Evolutionary conservation across 371 early-diverging fungal species (phyloP), one percentile per base, ranked within the genome.

Genomic region (Rhizopus stolonifer): DNA sequence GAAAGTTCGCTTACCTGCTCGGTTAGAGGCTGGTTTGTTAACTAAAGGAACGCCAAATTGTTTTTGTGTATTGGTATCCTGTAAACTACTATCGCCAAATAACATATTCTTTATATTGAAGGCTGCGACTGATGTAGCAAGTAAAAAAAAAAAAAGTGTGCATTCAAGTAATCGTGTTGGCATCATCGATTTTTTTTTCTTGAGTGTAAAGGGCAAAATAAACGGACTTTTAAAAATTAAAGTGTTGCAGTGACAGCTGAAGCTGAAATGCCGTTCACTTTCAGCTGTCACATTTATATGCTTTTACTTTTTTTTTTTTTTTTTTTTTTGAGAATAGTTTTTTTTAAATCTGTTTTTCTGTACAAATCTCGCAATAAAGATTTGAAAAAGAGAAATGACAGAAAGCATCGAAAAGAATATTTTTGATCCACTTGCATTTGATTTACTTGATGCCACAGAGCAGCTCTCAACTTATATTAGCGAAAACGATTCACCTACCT

Each of bases 361-460:
- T 9, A 6, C 6, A 11, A 29, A 29, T 29, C 29, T 29, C 11
- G 29, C 29, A 9, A 9, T n/a, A n/a, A n/a, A 29, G 29, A 29
- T 29, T 36, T 36, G 42, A 13, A 49, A 42, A n/a, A 26, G 38
- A 11, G 42, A 48, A 36, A 49, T 49, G 32, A 23, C 38, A 3
- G 26, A 46, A 53, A n/a, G 34, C 13, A 29, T 44, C 9, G 54
- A 46, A 36, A 25, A 32, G n/a, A 49, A 38, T 45, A 53, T 63
- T 25, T 74, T 65, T 34, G 55, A 69, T 43, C 74, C 74, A 3
- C 59, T 74, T 7, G 56, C 61, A 8, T 57, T 74, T 48, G 74
- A 74, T 54, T 48, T 74, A 31, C 21, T 34, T 17, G 39, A 34
- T 21, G 65, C 70, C 36, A 56, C 67, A 32, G 57, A 47, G 15